Evolutionary conservation across 106 monocot species (phyloP).

Genomic region (Chionographis japonica): DNA sequence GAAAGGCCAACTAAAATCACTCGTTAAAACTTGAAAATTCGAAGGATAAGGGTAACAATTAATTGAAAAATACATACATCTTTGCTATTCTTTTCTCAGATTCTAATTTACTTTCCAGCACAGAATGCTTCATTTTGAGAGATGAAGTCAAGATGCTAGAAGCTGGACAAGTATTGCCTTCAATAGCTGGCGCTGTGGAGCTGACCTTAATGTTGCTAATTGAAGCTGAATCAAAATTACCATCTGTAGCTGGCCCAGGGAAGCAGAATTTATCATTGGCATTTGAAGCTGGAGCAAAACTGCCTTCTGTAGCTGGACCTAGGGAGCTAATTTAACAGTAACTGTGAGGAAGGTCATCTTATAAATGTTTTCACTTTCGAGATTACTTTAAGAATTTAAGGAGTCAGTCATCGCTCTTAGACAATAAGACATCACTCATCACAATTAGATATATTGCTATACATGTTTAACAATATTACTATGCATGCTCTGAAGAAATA

Average conservation of each 20-base stretch:
- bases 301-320: conserved; percentile 2
- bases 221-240: conserved; percentile 1
- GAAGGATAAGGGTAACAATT: no score
- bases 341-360: background rate
- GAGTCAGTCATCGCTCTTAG: no score
- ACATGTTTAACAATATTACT: no score
- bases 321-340: background rate
- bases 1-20: no score
- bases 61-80: background rate
- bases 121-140: conserved; percentile 4
- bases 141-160: background rate
- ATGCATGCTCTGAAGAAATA: no score
- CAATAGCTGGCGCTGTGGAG: background rate
- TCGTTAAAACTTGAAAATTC: no score
- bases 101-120: conserved; percentile 10
- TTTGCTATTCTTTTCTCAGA: conserved; percentile 10
- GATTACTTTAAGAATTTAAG: background rate
- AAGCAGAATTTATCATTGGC: background rate
- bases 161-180: background rate
- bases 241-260: conserved; percentile 2
- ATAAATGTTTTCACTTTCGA: background rate
- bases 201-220: background rate
- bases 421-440: no score
- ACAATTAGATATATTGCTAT: no score
- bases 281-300: background rate